Conservation (phyloP, 495 filamentous ascomycete genomes). For the Penicillium taxi region DNA sequence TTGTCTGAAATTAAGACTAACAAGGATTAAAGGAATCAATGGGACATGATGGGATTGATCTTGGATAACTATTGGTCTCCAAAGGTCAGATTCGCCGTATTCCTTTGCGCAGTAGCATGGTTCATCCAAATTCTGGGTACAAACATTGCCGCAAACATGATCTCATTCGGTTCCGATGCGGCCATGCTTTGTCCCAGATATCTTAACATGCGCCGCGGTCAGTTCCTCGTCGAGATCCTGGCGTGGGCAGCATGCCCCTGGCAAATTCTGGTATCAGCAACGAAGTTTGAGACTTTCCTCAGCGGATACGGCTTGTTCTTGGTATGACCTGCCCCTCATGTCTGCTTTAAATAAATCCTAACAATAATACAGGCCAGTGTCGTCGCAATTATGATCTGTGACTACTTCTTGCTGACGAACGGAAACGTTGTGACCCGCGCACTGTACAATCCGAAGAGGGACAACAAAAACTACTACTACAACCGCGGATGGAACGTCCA, state of each 20-base stretch:
- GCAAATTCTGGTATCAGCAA: slow-evolving; percentile 1
- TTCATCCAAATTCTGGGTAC: slow-evolving; percentile 4
- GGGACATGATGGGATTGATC: slow-evolving; percentile 5
- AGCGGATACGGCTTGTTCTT: slow-evolving; percentile 4
- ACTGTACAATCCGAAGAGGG: neutral
- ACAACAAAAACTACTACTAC: slow-evolving; percentile 3
- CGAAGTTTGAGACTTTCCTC: slow-evolving; percentile 3
- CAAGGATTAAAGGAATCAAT: slow-evolving; percentile 1
- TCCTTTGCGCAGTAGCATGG: slow-evolving; percentile 5
- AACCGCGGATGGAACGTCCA: slow-evolving; percentile 2
- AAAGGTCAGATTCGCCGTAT: slow-evolving; percentile 3
- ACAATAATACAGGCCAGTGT: slow-evolving; percentile 1
- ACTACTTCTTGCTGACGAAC: slow-evolving; percentile 1
- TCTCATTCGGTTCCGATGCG: slow-evolving; percentile 3
- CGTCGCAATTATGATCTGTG: slow-evolving; percentile 4
- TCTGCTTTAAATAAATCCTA: neutral
- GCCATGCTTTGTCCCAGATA: slow-evolving; percentile 1
- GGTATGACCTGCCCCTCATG: neutral
- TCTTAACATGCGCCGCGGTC: slow-evolving; percentile 2
- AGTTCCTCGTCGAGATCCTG: slow-evolving; percentile 3
- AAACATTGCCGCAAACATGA: slow-evolving; percentile 4
- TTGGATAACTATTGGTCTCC: slow-evolving; percentile 2
- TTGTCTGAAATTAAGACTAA: neutral
- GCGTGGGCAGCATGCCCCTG: slow-evolving; percentile 2
- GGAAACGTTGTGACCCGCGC: neutral